Evolutionary conservation across 192 early-diverging fungal genomes (phyloP).

Genomic region (Backusella circina): DNA sequence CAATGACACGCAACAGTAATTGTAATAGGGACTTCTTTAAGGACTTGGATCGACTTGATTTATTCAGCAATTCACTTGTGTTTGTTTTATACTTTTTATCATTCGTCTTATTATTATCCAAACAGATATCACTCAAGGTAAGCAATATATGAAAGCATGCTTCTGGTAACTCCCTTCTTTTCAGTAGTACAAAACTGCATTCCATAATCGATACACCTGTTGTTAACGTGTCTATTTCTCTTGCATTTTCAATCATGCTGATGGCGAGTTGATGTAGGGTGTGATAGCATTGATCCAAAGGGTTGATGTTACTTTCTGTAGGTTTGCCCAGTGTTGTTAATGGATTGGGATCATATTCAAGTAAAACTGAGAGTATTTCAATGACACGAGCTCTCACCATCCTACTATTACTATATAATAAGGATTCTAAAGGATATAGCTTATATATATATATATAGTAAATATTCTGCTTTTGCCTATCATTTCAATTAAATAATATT

Average conservation of each 20-base stretch:
- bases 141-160: not conserved
- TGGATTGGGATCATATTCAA: conserved; percentile 38
- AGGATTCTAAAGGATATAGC: conserved; percentile 29
- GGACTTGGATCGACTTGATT: not conserved
- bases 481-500: no score
- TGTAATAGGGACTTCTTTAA: not conserved
- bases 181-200: not conserved
- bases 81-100: not conserved
- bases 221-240: not conserved
- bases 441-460: no score
- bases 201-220: conserved; percentile 4
- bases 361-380: conserved; percentile 41
- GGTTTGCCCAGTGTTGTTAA: conserved; percentile 4
- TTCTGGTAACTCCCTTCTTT: not conserved
- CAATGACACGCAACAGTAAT: not conserved
- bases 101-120: not conserved
- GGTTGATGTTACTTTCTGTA: not conserved
- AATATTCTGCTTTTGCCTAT: no score
- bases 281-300: not conserved
- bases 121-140: not conserved
- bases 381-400: conserved; percentile 39
- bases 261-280: not conserved
- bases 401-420: conserved; percentile 15
- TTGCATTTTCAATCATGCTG: not conserved
- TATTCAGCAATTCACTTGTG: not conserved